Evolutionary conservation across 2,329 filamentous ascomycete genomes (phyloP).

Genomic region (Thelonectria blattea): DNA sequence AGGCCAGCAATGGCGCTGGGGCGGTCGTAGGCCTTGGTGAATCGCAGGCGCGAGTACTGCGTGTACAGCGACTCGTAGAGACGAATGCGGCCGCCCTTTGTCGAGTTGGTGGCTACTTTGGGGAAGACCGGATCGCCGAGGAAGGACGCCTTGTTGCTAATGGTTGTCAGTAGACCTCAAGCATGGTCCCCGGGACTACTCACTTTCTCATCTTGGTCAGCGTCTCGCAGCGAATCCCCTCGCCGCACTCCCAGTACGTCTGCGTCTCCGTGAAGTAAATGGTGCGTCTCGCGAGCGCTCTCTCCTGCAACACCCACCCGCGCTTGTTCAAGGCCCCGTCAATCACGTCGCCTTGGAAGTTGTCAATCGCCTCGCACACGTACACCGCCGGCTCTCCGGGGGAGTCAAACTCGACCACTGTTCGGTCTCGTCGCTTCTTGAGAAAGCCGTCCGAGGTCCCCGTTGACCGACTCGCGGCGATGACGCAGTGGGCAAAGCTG

Average conservation of each 20-base stretch:
- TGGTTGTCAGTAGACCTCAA: neutral
- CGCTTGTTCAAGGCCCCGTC: conserved; percentile 11
- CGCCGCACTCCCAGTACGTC: conserved; percentile 29
- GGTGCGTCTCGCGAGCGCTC: conserved; percentile 25
- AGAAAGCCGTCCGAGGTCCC: conserved; percentile 6
- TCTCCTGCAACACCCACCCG: conserved; percentile 22
- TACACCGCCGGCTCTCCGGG: neutral
- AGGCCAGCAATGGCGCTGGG: conserved; percentile 30
- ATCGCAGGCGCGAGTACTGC: conserved; percentile 24
- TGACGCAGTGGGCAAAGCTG: conserved; percentile 2
- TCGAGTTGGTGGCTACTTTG: neutral
- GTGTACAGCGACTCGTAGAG: conserved; percentile 27
- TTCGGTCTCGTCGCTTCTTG: conserved; percentile 2
- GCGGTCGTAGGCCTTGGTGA: conserved; percentile 22
- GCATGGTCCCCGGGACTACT: neutral
- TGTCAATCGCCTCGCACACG: conserved; percentile 23
- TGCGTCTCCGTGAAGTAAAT: conserved; percentile 29
- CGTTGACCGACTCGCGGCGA: conserved; percentile 7
- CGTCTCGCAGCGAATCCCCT: conserved; percentile 25
- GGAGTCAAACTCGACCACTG: conserved; percentile 10
- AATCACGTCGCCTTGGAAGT: conserved; percentile 25
- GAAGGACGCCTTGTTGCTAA: conserved; percentile 21
- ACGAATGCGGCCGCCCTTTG: conserved; percentile 23
- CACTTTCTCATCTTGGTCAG: conserved; percentile 25
- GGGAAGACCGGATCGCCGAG: conserved; percentile 32